Conservation (phyloP, 345 rosid genomes). For the Eucalyptus polybractea region DNA sequence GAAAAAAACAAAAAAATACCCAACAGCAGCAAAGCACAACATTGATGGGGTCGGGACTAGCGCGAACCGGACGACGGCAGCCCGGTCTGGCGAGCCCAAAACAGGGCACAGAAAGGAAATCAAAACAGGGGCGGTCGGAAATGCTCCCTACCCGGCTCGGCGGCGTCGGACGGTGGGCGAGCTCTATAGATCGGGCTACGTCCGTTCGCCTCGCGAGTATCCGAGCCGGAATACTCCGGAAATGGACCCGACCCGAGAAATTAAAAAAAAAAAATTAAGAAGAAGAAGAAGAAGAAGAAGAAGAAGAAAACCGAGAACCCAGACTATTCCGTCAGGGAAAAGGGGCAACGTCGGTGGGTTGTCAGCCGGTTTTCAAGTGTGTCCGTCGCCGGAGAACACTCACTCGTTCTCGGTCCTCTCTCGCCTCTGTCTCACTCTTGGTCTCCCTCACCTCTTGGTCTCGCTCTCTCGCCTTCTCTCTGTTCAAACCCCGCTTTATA, state of each 20-base stretch:
- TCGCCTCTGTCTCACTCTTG: not conserved
- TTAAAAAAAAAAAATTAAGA: no score
- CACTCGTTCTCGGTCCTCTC: not conserved
- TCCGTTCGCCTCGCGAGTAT: not conserved
- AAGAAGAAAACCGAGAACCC: no score
- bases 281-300: no score
- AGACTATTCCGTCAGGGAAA: no score
- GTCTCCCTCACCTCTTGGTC: not conserved
- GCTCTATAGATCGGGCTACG: not conserved
- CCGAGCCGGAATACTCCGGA: no score
- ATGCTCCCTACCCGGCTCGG: not conserved
- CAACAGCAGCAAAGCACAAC: not conserved
- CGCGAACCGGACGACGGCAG: not conserved
- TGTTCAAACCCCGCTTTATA: not conserved
- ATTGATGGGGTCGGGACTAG: not conserved
- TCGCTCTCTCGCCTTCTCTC: not conserved
- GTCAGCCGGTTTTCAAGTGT: no score
- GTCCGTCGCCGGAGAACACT: no score
- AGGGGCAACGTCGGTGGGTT: no score
- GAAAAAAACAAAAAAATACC: no score
- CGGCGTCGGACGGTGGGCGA: not conserved
- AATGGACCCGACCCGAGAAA: no score
- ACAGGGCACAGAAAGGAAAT: not conserved
- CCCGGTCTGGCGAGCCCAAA: not conserved
- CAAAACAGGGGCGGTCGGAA: not conserved